Evolutionary conservation across 345 rosid species (phyloP).

Genomic region (Syzygium grande): DNA sequence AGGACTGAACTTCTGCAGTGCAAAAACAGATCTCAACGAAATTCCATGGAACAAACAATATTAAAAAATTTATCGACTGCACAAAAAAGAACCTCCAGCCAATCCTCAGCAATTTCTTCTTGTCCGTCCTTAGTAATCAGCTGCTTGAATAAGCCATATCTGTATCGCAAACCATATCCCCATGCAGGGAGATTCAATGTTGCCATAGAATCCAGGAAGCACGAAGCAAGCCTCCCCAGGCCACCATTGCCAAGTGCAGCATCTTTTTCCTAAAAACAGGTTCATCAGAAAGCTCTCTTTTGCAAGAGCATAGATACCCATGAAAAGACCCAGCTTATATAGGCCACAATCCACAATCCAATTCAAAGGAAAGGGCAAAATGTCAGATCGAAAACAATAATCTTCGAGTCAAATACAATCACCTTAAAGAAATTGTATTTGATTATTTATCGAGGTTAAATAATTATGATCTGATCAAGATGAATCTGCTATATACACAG

Average conservation of each 20-base stretch:
- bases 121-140: conserved; percentile 77
- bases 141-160: conserved; percentile 91
- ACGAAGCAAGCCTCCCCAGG: conserved; percentile 93
- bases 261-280: conserved; percentile 72
- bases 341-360: not conserved
- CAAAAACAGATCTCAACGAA: conserved; percentile 7
- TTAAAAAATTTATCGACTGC: not conserved
- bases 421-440: not conserved
- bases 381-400: not conserved
- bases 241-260: conserved; percentile 99
- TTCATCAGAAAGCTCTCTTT: not conserved
- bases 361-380: not conserved
- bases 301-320: not conserved
- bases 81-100: conserved; percentile 77
- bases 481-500: not conserved
- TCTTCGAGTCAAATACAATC: not conserved
- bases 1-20: conserved; percentile 92
- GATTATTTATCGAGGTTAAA: not conserved
- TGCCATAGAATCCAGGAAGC: conserved; percentile 97
- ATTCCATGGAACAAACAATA: not conserved
- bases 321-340: not conserved
- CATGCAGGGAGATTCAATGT: conserved; percentile 94
- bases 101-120: conserved; percentile 93
- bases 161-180: conserved; percentile 97
- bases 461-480: not conserved